A percentile compares a stretch with the other conserved stretches of the same genome.
These are phyloP conservation scores for Kwoniella mangroviensis DNA, from an alignment of 768 basidiomycete species.

Conservation along the genomic window DNA sequence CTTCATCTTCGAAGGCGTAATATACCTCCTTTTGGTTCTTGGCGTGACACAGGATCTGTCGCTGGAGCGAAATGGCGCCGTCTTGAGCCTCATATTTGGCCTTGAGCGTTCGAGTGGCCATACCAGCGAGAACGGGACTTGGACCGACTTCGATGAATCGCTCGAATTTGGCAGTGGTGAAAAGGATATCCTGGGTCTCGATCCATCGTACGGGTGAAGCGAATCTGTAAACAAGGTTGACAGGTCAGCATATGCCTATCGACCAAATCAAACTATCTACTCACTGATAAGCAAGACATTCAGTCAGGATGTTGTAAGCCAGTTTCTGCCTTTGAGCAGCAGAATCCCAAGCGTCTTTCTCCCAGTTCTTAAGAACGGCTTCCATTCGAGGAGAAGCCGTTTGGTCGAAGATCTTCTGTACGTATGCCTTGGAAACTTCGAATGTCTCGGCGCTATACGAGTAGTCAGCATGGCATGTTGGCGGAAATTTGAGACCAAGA, in stretches of 20 bases:
- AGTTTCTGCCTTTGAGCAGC: constrained; percentile 85
- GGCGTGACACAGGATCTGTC: constrained; percentile 86
- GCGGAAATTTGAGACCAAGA: too few relatives aligned
- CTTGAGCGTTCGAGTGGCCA: constrained; percentile 54
- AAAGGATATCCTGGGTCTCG: constrained; percentile 94
- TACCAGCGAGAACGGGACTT: constrained; percentile 74
- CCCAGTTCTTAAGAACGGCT: constrained; percentile 93
- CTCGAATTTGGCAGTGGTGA: constrained; percentile 83
- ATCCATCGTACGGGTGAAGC: constrained; percentile 98
- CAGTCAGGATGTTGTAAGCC: constrained; percentile 94
- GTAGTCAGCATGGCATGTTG: constrained; percentile 48
- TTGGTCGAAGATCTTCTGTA: constrained; percentile 93
- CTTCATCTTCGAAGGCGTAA: constrained; percentile 93
- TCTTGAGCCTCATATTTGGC: constrained; percentile 88
- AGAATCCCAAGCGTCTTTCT: constrained; percentile 83
- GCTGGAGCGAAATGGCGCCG: constrained; percentile 76
- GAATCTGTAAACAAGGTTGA: too few relatives aligned
- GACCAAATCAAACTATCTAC: too few relatives aligned
- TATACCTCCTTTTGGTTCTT: constrained; percentile 98
- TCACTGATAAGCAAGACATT: constrained; percentile 96
- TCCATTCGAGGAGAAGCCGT: constrained; percentile 93
- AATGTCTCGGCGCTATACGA: constrained; percentile 55
- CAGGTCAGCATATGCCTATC: too few relatives aligned
- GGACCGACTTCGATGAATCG: constrained; percentile 95
- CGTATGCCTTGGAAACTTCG: constrained; percentile 68